Evolutionary conservation across 1,139 yeast genomes (phyloP).

Genomic region (Magnusiomyces tetraspermus): DNA sequence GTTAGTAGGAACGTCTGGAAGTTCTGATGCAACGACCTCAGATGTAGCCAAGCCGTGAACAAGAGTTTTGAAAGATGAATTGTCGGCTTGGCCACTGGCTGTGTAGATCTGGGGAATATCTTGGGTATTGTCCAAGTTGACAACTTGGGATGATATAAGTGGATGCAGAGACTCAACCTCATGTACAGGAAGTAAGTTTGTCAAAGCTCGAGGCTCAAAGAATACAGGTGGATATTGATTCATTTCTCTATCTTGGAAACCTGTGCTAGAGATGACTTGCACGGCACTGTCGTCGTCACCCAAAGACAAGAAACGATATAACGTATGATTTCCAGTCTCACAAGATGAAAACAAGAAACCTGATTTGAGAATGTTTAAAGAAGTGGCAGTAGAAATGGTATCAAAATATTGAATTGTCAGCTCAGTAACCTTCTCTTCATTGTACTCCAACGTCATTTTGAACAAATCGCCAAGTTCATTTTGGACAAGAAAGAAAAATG

Average conservation of each 20-base stretch:
- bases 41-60: slow-evolving; percentile 54
- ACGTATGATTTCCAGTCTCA: slow-evolving; percentile 49
- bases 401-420: slow-evolving; percentile 61
- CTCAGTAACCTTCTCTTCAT: slow-evolving; percentile 33
- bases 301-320: slow-evolving; percentile 69
- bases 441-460: slow-evolving; percentile 48
- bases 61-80: slow-evolving; percentile 43
- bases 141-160: slow-evolving; percentile 41
- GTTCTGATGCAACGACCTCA: slow-evolving; percentile 59
- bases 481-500: slow-evolving; percentile 67
- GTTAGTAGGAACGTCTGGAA: slow-evolving; percentile 54
- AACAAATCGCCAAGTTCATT: slow-evolving; percentile 67
- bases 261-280: slow-evolving; percentile 28
- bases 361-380: slow-evolving; percentile 53
- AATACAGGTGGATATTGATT: slow-evolving; percentile 20
- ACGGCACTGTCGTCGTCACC: slow-evolving; percentile 46
- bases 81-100: slow-evolving; percentile 34
- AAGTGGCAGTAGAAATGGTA: slow-evolving; percentile 50
- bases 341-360: slow-evolving; percentile 69
- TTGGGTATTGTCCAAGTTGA: slow-evolving; percentile 26
- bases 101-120: slow-evolving; percentile 35
- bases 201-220: slow-evolving; percentile 34
- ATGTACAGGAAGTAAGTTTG: slow-evolving; percentile 53
- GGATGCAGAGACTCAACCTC: slow-evolving; percentile 50
- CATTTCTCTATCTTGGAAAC: slow-evolving; percentile 29